Base-by-base conservation (phyloP, 768 basidiomycete species). In the Tulasnella sp. region DNA sequence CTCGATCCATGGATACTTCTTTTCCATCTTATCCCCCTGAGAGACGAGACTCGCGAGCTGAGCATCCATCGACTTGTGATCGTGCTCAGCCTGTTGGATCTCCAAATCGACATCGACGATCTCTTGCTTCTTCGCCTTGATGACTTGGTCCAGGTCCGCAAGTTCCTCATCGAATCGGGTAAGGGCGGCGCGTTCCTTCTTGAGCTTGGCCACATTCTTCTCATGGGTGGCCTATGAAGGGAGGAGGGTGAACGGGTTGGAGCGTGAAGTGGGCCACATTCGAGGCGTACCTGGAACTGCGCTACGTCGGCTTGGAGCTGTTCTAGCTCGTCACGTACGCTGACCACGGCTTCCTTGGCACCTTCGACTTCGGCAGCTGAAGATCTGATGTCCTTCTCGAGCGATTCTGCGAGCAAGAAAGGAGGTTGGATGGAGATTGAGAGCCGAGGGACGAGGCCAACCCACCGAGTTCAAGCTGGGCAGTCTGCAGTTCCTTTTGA, bases 401-500 rank as follows among this genome's bases (percentile, higher is more conserved):
- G 87, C 90, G 96, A 94, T 82, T 96, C 95, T 96, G 7, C 74
- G 82, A 84, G 50, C 3, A 22, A 37, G 46, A 37, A 69, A 24
- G 31, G 3, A 46, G 46, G 76, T 48, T 64, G 73, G 31, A 1
- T 20, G 9, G 46, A 78, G 8, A 82, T 78, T 77, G 76, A 8
- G 46, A 72, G 24, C 16, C 54, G 34, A 75, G 8, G 7, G 0
- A 3, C 34, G n/a, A 80, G 2, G 11, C 16, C 24, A 5, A 84
- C 92, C 69, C 82, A 97, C 97, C 94, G n/a, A 96, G 87, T 84
- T 99, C 97, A 11, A 99, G 90, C 42, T 89, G 89, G 0, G 93
- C 93, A 0, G 96, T 95, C 84, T 98, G 96, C 34, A 94, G 88
- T 80, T 97, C 96, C 87, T 94, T 96, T 84, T 98, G 96, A 82